Percentiles rank a stretch among this genome's conserved stretches.
phyloP scores from a whole-genome alignment of 208 protist genomes.

The Trypanosoma theileri region DNA sequence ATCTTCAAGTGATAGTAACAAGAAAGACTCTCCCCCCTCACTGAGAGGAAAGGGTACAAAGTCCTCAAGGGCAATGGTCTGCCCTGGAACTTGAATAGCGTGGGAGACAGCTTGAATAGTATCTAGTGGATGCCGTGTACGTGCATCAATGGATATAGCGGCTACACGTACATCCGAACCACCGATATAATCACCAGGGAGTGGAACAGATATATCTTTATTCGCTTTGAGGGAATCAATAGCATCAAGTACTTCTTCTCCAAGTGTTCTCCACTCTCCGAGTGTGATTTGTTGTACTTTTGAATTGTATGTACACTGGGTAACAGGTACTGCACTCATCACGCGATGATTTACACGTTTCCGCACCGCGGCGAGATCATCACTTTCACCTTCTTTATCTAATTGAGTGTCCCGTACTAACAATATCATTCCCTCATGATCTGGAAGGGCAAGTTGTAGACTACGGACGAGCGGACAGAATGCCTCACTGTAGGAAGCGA shows the following conservation, averaged over 20 bases:
- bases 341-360: slow-evolving; percentile 18
- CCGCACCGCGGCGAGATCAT: slow-evolving; percentile 11
- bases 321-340: slow-evolving; percentile 31
- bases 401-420: slow-evolving; percentile 5
- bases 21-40: slow-evolving; percentile 28
- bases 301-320: slow-evolving; percentile 28
- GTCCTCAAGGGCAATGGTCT: slow-evolving; percentile 64
- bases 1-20: slow-evolving; percentile 37
- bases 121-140: background rate
- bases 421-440: slow-evolving; percentile 9
- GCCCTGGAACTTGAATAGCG: slow-evolving; percentile 24
- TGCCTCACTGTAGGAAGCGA: slow-evolving; percentile 41
- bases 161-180: background rate
- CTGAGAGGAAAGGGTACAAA: slow-evolving; percentile 21
- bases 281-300: slow-evolving; percentile 10
- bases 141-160: slow-evolving; percentile 14
- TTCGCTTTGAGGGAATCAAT: background rate
- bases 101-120: background rate
- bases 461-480: slow-evolving; percentile 54
- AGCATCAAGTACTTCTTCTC: slow-evolving; percentile 8
- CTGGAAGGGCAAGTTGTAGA: slow-evolving; percentile 40
- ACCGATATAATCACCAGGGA: slow-evolving; percentile 14
- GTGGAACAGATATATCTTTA: background rate
- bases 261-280: background rate
- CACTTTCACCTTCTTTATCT: background rate